A percentile compares a stretch with the other conserved stretches of the same genome.
These are phyloP conservation scores for Colletotrichum sp. DNA, from an alignment of 2,329 filamentous ascomycete genomes.

Conservation along the genomic window DNA sequence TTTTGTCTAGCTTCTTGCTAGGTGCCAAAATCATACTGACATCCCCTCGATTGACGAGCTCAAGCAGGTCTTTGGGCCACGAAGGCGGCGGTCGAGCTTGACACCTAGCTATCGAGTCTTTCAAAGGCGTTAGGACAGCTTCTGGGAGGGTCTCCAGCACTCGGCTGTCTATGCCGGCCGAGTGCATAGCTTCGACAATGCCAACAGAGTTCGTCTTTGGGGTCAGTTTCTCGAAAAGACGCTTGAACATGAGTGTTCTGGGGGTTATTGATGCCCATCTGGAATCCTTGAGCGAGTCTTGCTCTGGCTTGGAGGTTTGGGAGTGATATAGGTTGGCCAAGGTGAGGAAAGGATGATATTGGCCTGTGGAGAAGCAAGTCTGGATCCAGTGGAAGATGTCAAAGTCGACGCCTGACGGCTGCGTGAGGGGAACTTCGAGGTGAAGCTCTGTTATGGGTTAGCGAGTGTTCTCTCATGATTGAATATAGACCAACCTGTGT, in stretches of 20 bases:
- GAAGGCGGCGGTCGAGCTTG: constrained; percentile 80
- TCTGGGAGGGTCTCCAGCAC: constrained; percentile 86
- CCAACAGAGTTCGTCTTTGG: constrained; percentile 57
- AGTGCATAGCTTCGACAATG: constrained; percentile 75
- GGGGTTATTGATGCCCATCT: constrained; percentile 59
- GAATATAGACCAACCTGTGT: constrained; percentile 38
- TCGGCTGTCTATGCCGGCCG: constrained; percentile 67
- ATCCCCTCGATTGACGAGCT: constrained; percentile 81
- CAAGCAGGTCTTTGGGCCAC: constrained; percentile 75
- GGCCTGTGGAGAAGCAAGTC: constrained; percentile 43
- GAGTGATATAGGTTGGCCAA: constrained; percentile 50
- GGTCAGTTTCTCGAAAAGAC: constrained; percentile 65
- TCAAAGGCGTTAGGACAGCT: constrained; percentile 77
- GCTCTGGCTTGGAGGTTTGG: constrained; percentile 36
- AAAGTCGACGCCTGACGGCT: constrained; percentile 34
- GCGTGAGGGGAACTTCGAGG: constrained; percentile 26
- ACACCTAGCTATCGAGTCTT: constrained; percentile 83
- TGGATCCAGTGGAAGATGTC: constrained; percentile 59
- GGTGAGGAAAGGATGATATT: constrained; percentile 42
- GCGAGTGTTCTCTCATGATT: neutral
- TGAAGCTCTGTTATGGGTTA: constrained; percentile 30
- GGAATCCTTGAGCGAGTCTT: constrained; percentile 37
- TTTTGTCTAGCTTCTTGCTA: constrained; percentile 38
- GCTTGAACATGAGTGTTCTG: constrained; percentile 71
- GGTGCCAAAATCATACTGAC: constrained; percentile 69